Evolutionary conservation across 2,329 filamentous ascomycete genomes (phyloP), one percentile per base, ranked within the genome.

Genomic region (Fusarium incarnatum): DNA sequence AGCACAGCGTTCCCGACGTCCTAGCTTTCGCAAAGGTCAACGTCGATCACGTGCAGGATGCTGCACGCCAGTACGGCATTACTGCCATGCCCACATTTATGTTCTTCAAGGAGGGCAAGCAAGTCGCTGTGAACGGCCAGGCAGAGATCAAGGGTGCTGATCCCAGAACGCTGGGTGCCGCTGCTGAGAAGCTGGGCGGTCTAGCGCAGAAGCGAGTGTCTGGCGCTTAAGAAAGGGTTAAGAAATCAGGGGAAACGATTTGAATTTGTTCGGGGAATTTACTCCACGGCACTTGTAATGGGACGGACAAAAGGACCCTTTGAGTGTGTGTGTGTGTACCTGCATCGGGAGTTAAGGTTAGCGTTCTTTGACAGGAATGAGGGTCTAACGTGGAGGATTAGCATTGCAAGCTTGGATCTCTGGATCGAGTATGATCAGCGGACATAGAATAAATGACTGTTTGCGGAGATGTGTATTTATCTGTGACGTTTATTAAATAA

Each of bases 41-140:
- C 82, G 94, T 97, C 74, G 95, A 98, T 81, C 86, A 94, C 70
- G 85, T 94, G 44, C 84, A 89, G 72, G 90, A 93, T 2, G 87
- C 96, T 49, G 90, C 93, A 25, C 86, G 90, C 75, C 88, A 94
- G 75, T 90, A 96, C 74, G 87, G 88, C 72, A 88, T 98, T 80
- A 89, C 92, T 76, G 94, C 94, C 80, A 98, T 98, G 95, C 95
- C 95, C 52, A 97, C 94, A 13, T 98, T 98, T 82, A 76, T 93
- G 60, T 83, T 97, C 79, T 97, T 95, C 89, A 94, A 94, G 87
- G 83, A 91, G 71, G 73, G 70, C 28, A 68, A 77, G 41, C 73
- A 77, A 25, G 71, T 74, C 42, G 67, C 75, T 71, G 40, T 76
- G 76, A 56, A 75, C 78, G 22, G 75, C 76, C 42, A 78, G 73